Conservation (phyloP, 306 rosid genomes). For the Arachis stenosperma region DNA sequence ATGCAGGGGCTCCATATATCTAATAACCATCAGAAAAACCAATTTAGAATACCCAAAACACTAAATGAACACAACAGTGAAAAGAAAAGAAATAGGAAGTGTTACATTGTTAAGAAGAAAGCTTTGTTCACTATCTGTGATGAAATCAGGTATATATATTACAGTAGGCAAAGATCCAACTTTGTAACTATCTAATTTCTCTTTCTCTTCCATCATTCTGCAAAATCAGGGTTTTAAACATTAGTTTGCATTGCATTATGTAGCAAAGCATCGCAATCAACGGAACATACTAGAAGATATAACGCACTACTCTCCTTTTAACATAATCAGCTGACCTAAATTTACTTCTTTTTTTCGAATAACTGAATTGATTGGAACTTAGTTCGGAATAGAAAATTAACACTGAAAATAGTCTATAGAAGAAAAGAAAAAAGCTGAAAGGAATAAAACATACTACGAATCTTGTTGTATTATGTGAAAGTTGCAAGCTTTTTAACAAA, state of each 20-base stretch:
- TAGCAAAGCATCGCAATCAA: background rate
- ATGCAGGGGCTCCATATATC: constrained; percentile 70
- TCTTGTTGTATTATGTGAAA: background rate
- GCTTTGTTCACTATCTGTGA: constrained; percentile 51
- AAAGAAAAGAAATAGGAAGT: background rate
- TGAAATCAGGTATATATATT: constrained; percentile 70
- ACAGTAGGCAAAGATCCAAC: constrained; percentile 74
- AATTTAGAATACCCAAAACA: background rate
- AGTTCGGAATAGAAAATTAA: background rate
- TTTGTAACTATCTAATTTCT: constrained; percentile 44
- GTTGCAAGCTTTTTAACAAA: background rate
- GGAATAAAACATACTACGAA: background rate
- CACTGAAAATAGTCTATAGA: background rate
- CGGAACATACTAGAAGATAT: background rate
- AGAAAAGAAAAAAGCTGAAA: background rate
- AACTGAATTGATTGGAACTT: background rate
- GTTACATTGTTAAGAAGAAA: constrained; percentile 63
- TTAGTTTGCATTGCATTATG: background rate
- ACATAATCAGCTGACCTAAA: background rate
- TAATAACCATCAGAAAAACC: constrained; percentile 35
- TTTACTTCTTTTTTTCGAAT: background rate
- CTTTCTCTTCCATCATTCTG: constrained; percentile 55
- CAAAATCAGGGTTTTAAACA: constrained; percentile 36
- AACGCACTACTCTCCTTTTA: too few relatives aligned
- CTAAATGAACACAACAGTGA: background rate